Evolutionary conservation across 2,329 filamentous ascomycete species (phyloP).

Genomic region (Rutstroemia sp.): DNA sequence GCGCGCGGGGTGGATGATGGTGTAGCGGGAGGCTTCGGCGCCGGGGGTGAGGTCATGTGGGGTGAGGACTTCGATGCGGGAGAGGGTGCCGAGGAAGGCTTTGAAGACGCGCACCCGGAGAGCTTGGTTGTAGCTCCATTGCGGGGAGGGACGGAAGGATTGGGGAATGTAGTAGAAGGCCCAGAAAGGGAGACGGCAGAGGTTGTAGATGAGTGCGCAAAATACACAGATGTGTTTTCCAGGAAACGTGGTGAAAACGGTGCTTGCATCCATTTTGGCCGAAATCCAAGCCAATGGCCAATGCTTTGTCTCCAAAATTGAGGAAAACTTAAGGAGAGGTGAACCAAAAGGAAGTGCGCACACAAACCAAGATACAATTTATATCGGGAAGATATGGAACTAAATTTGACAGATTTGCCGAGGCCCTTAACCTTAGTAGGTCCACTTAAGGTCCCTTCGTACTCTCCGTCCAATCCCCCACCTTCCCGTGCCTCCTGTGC

Average conservation of each 20-base stretch:
- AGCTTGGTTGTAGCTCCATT: constrained; percentile 5
- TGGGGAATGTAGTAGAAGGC: background rate
- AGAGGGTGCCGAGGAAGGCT: background rate
- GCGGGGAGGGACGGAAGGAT: background rate
- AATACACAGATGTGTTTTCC: background rate
- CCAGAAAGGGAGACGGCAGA: constrained; percentile 4
- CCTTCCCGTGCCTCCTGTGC: too few relatives aligned
- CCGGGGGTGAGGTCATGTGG: background rate
- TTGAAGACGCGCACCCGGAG: background rate
- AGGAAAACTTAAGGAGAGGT: too few relatives aligned
- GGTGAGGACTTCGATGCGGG: background rate
- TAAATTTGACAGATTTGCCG: too few relatives aligned
- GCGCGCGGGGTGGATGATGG: background rate
- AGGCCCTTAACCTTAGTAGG: too few relatives aligned
- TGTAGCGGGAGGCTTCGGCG: background rate
- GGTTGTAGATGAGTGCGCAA: background rate
- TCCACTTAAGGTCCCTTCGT: too few relatives aligned
- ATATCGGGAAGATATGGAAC: too few relatives aligned
- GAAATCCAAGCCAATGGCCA: too few relatives aligned
- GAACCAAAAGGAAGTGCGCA: too few relatives aligned
- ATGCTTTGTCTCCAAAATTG: too few relatives aligned
- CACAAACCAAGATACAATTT: too few relatives aligned
- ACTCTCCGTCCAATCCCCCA: too few relatives aligned
- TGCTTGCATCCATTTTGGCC: background rate
- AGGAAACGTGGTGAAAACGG: background rate